Base-by-base conservation (phyloP, 106 monocot genomes). In the Platanthera guangdongensis region DNA sequence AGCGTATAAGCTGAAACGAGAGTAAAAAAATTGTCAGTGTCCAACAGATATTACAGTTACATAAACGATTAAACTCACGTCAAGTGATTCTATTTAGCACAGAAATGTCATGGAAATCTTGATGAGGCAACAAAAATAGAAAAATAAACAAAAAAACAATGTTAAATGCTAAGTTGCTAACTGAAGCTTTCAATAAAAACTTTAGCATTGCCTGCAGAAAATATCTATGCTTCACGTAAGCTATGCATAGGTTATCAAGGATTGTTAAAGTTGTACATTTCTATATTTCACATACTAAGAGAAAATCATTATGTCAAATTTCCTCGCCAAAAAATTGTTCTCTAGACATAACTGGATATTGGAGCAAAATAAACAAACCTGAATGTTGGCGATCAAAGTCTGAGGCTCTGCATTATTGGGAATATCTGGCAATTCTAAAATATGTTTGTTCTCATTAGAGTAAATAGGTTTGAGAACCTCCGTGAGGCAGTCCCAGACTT, bases 401-500 rank as follows among this genome's bases (percentile, higher is more conserved):
- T 99, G 97, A 50, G 92, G 85, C 75, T 94, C 94, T 19, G 60
- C 77, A 47, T 81, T 79, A 71, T 86, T 83, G 12, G 52, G 68
- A 52, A 74, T 83, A 72, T 86, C 84, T n/a, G 72, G 77, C 25
- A 89, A 71, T 62, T 80, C 73, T 49, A 70, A 46, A 63, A 82
- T 75, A 52, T 22, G 72, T 8, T 80, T 63, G 46, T 75, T 71
- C 13, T 86, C 82, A 74, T 86, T 76, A 52, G 79, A 71, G 67
- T 59, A 51, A 76, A 74, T 6, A 11, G 97, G 88, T 73, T 79
- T 83, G 28, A 99, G 81, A 80, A 94, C 68, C 79, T 99, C 97
- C 8, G 88, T 88, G 12, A 99, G 84, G 64, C 88, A 94, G 70
- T 94, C 97, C 97, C 97, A 99, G n/a, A 99, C 64, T 75, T 92